These are phyloP conservation scores for Scutellaria baicalensis DNA, from an alignment of 257 asterid genomes.

Conservation along the genomic window DNA sequence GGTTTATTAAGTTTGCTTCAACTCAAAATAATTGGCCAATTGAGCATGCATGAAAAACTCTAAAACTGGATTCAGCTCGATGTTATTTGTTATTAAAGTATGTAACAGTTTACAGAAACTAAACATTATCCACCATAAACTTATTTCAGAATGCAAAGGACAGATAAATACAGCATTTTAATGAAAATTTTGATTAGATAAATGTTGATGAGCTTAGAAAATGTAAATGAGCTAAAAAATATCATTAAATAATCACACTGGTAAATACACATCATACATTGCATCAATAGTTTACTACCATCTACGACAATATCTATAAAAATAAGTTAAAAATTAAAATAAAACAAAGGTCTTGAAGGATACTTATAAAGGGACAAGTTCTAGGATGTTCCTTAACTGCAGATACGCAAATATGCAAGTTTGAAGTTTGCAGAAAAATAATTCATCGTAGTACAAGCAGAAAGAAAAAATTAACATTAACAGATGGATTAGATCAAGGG, in stretches of 20 bases:
- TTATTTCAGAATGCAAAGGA: not conserved
- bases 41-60: not conserved
- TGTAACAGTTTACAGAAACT: not conserved
- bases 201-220: too few species aligned
- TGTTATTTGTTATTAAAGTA: not conserved
- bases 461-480: not conserved
- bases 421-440: constrained; percentile 4
- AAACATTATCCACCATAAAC: not conserved
- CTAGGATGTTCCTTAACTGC: not conserved
- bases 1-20: not conserved
- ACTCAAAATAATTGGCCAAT: not conserved
- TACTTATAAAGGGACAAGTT: not conserved
- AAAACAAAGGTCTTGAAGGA: constrained; percentile 2
- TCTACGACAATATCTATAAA: not conserved
- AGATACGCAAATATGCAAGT: not conserved
- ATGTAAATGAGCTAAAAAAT: too few species aligned
- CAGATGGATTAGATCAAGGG: not conserved
- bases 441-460: not conserved
- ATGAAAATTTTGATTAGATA: too few species aligned
- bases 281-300: not conserved
- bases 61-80: not conserved
- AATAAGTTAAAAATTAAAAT: not conserved
- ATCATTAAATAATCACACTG: not conserved
- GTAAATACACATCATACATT: not conserved
- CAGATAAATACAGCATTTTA: too few species aligned